Base-by-base conservation (phyloP, 2,329 filamentous ascomycete genomes). In the Lasiodiplodia citricola region DNA sequence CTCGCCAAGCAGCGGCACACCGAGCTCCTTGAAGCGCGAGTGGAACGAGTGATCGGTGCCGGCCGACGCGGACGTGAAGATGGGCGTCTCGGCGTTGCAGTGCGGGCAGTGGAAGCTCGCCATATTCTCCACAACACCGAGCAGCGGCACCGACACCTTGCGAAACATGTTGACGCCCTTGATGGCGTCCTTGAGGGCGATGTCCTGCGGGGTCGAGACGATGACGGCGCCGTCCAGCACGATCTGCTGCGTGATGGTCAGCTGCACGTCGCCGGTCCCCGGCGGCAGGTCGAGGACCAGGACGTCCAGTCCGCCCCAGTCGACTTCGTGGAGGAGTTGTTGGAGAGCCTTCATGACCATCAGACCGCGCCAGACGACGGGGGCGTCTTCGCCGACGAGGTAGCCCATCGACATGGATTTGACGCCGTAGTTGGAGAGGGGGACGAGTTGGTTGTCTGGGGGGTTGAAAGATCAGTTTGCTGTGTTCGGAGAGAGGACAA, bases 351-450 rank as follows among this genome's bases (percentile, higher is more conserved):
- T 99, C 86, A 97, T 96, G 16, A 98, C 92, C 94, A 99, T 97
- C 2, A 97, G 87, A 0, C 96, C 96, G 64, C 96, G 89, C 96
- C 96, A 99, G 38, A 96, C 94, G 18, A 99, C 91, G 0, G 94
- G 93, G 5, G 92, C 91, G 13, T 89, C 87, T 72, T 93, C 90
- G 23, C 88, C 88, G 1, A 97, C 89, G 0, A 99, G 86, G 72
- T 97, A 98, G 62, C 96, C 96, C 92, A 99, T 98, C 0, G 94
- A 97, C 96, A 99, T 99, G 67, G 94, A 96, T 81, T 96, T 96
- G 68, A 99, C 87, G 51, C 96, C 96, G 83, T 98, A 98, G 77
- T 97, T 97, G 25, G 92, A 94, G 28, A 99, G 82, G 0, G 96
- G 96, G 1, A 98, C 76, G 3, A 99, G 86, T 74, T 94, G 90